A percentile compares a stretch with the other conserved stretches of the same genome.
These are phyloP conservation scores for Colletotrichum lupini DNA, from an alignment of 2,329 filamentous ascomycete genomes.

Conservation along the genomic window DNA sequence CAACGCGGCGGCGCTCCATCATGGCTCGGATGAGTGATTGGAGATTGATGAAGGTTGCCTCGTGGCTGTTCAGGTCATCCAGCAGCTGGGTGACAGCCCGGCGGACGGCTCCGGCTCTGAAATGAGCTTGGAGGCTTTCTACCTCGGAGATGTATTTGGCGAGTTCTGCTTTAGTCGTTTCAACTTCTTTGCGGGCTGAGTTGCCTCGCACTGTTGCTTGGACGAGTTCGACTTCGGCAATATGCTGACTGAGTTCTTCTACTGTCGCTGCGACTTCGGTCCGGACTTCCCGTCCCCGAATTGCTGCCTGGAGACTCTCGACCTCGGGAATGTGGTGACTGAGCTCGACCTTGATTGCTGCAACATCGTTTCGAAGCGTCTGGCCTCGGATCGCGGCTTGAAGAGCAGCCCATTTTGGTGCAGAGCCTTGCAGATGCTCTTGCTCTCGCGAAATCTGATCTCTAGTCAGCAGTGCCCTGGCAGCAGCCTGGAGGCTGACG, in stretches of 20 bases:
- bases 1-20: slow-evolving; percentile 64
- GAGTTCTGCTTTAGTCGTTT: slow-evolving; percentile 59
- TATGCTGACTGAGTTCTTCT: slow-evolving; percentile 59
- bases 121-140: slow-evolving; percentile 60
- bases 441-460: slow-evolving; percentile 62
- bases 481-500: slow-evolving; percentile 71
- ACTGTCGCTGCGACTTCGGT: slow-evolving; percentile 55
- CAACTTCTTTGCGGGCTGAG: slow-evolving; percentile 56
- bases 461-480: slow-evolving; percentile 71
- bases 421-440: slow-evolving; percentile 62
- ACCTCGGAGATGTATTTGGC: slow-evolving; percentile 55
- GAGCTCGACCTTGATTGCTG: slow-evolving; percentile 60
- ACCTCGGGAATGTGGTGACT: slow-evolving; percentile 54
- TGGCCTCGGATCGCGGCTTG: slow-evolving; percentile 61
- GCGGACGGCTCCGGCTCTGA: slow-evolving; percentile 66
- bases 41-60: slow-evolving; percentile 59
- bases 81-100: slow-evolving; percentile 60
- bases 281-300: slow-evolving; percentile 63
- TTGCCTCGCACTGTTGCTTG: slow-evolving; percentile 60
- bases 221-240: slow-evolving; percentile 44
- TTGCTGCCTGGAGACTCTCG: slow-evolving; percentile 59
- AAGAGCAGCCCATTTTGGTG: slow-evolving; percentile 61
- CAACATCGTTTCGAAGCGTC: slow-evolving; percentile 56
- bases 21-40: slow-evolving; percentile 72
- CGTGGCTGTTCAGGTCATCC: slow-evolving; percentile 58